Evolutionary conservation across 352 stramenopile species (phyloP).

Genomic region (Plasmopara halstedii): DNA sequence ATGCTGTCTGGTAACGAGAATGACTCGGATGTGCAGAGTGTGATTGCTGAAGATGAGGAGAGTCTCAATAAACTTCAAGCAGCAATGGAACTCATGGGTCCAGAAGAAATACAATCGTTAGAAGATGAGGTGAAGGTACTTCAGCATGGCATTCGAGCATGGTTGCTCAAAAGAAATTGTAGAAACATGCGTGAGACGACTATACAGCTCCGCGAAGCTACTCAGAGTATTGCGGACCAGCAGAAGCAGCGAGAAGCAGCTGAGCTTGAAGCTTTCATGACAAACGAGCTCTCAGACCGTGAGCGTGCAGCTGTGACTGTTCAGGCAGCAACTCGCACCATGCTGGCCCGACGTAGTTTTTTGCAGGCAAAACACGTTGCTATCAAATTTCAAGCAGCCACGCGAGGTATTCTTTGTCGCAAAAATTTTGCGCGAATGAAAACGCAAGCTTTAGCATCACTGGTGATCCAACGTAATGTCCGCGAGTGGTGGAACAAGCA

Average conservation of each 20-base stretch:
- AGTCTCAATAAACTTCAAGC: conserved; percentile 66
- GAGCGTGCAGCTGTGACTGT: conserved; percentile 77
- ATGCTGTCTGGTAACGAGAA: conserved; percentile 34
- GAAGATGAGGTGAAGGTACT: neutral
- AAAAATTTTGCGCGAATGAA: conserved; percentile 87
- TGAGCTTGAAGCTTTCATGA: conserved; percentile 11
- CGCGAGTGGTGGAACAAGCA: conserved; percentile 81
- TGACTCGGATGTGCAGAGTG: conserved; percentile 74
- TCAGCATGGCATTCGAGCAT: conserved; percentile 62
- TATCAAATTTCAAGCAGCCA: conserved; percentile 81
- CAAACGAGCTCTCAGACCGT: conserved; percentile 34
- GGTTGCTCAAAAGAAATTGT: conserved; percentile 85
- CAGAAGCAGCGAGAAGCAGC: conserved; percentile 37
- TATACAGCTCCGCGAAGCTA: conserved; percentile 68
- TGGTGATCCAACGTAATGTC: conserved; percentile 82
- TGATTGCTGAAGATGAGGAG: conserved; percentile 77
- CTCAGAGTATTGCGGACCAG: conserved; percentile 49
- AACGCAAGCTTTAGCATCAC: conserved; percentile 65
- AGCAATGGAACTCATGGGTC: conserved; percentile 81
- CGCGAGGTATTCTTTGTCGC: conserved; percentile 67
- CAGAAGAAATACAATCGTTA: conserved; percentile 74
- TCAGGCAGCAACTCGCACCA: conserved; percentile 74
- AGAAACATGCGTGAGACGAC: conserved; percentile 84
- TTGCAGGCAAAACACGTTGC: conserved; percentile 79
- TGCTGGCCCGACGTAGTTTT: conserved; percentile 78